These are phyloP conservation scores for Flaveria sonorensis DNA, from an alignment of 129 eudicot species.

Conservation along the genomic window DNA sequence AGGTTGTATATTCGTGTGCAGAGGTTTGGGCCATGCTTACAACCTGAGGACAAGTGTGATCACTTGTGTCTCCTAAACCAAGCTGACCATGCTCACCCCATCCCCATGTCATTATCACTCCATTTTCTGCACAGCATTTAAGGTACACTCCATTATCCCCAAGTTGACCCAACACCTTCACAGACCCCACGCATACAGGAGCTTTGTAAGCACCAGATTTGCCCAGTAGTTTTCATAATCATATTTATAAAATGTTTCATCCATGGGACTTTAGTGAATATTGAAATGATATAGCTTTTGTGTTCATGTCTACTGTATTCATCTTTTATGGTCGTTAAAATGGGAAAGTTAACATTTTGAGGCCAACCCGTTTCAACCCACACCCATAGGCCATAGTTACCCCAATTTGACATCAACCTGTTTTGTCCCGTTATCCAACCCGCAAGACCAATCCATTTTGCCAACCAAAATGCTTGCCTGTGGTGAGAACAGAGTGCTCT, in stretches of 20 bases:
- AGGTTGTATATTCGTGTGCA: not conserved
- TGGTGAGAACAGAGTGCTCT: conserved; percentile 79
- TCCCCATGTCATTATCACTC: conserved; percentile 80
- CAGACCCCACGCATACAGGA: too few species aligned
- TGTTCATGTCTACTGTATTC: not conserved
- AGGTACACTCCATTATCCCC: not conserved
- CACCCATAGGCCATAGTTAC: not conserved
- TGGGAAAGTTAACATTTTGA: not conserved
- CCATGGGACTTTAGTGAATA: not conserved
- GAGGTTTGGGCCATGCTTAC: conserved; percentile 42
- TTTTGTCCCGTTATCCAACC: not conserved
- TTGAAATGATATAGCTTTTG: not conserved
- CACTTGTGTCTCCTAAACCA: conserved; percentile 72
- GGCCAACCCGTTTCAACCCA: not conserved
- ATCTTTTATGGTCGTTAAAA: not conserved
- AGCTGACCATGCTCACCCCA: conserved; percentile 99
- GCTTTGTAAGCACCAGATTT: too few species aligned
- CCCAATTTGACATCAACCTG: not conserved
- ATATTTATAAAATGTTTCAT: not conserved
- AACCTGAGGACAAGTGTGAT: conserved; percentile 57
- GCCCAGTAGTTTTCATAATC: too few species aligned
- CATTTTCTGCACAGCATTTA: conserved; percentile 49
- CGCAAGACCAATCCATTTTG: not conserved
- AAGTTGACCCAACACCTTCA: too few species aligned
- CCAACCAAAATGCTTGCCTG: conserved; percentile 49